Evolutionary conservation across 345 rosid genomes (phyloP).

Genomic region (Citrus inodora): DNA sequence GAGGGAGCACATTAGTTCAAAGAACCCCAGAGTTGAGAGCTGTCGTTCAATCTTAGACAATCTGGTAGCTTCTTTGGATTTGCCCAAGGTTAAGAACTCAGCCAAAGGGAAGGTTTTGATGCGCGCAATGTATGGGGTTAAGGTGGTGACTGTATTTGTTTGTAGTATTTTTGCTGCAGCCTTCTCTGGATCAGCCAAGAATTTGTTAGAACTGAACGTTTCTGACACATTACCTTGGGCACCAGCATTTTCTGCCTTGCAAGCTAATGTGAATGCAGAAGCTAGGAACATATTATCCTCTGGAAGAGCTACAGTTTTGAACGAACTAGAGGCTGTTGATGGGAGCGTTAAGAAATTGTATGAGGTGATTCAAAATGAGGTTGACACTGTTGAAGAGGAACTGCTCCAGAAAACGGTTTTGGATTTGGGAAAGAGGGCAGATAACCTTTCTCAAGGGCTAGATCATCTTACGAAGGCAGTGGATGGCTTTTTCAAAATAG

Average conservation of each 20-base stretch:
- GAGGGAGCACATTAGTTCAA: constrained; percentile 61
- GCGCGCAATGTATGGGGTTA: constrained; percentile 86
- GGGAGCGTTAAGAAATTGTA: constrained; percentile 52
- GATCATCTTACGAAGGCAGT: constrained; percentile 65
- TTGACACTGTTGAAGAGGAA: constrained; percentile 34
- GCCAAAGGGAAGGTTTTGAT: constrained; percentile 84
- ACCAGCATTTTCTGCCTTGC: constrained; percentile 51
- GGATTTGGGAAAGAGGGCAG: constrained; percentile 41
- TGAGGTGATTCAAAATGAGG: constrained; percentile 59
- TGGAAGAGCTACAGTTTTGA: constrained; percentile 40
- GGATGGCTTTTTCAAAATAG: constrained; percentile 76
- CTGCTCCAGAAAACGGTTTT: constrained; percentile 29
- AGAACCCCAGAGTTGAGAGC: constrained; percentile 60
- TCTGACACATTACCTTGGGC: constrained; percentile 56
- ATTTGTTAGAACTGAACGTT: constrained; percentile 50
- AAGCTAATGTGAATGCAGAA: constrained; percentile 44
- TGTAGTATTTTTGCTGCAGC: constrained; percentile 74
- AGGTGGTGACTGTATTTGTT: constrained; percentile 69
- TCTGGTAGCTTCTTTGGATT: constrained; percentile 48
- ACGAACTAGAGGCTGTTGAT: constrained; percentile 65
- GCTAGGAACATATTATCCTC: constrained; percentile 41
- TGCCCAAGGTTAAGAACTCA: constrained; percentile 89
- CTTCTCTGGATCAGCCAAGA: constrained; percentile 61
- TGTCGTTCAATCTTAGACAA: constrained; percentile 52
- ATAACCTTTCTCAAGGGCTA: constrained; percentile 58